Conservation (phyloP, 306 rosid species). For the Cucurbita moschata region DNA sequence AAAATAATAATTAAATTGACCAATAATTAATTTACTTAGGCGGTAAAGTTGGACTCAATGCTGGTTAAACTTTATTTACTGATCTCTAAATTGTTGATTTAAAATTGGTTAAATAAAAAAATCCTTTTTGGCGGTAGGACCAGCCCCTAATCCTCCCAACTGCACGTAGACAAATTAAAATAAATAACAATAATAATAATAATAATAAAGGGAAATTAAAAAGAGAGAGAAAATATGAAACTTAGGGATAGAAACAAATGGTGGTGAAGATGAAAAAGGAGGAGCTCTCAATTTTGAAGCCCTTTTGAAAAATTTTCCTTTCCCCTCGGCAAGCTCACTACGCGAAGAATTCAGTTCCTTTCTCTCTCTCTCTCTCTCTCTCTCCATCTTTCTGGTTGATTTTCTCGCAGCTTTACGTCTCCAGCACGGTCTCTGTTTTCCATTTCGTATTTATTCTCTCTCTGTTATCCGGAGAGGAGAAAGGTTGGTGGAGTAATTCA, state of each 20-base stretch:
- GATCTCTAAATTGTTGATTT: too few relatives aligned
- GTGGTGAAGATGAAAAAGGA: neutral
- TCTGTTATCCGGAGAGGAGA: constrained; percentile 8
- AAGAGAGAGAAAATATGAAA: neutral
- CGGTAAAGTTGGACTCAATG: too few relatives aligned
- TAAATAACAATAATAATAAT: neutral
- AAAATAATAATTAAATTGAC: too few relatives aligned
- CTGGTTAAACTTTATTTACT: too few relatives aligned
- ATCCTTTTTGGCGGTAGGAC: too few relatives aligned
- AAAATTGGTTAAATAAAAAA: too few relatives aligned
- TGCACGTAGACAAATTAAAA: neutral
- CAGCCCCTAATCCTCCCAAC: neutral
- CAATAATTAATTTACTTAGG: too few relatives aligned
- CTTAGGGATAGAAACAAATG: neutral
- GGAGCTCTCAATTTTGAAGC: neutral
- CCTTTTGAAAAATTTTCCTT: neutral
- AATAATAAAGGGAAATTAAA: neutral
- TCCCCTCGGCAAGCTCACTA: neutral
- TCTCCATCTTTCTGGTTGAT: neutral
- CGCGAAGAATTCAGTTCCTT: neutral
- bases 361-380: neutral
- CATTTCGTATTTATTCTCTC: neutral
- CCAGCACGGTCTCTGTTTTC: neutral
- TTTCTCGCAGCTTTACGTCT: neutral
- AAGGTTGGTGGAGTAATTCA: neutral